Conservation (phyloP, 73 alveolate genomes). For the Paramecium primaurelia region DNA sequence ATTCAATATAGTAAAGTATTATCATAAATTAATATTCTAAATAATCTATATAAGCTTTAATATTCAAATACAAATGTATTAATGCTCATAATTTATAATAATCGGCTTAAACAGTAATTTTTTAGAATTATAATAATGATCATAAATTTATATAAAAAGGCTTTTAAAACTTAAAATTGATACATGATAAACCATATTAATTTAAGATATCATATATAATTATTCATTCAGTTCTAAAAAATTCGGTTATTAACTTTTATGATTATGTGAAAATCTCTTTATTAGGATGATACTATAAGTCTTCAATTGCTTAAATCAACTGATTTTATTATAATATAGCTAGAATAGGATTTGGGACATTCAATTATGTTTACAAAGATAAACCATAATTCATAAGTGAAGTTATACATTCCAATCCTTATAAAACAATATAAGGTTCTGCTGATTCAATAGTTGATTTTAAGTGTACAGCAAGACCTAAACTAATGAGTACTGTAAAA, state of each 20-base stretch:
- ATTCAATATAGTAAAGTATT: neutral
- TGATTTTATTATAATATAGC: neutral
- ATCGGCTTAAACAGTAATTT: neutral
- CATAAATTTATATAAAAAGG: neutral
- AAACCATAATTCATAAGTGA: neutral
- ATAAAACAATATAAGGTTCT: neutral
- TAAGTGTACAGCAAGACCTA: conserved; percentile 1
- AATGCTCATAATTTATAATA: neutral
- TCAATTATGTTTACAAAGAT: neutral
- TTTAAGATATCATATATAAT: neutral
- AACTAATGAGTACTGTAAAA: neutral
- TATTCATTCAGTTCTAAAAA: neutral
- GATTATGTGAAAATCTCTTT: neutral
- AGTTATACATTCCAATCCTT: conserved; percentile 22
- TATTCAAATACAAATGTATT: neutral
- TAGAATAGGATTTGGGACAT: neutral
- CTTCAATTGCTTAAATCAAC: neutral
- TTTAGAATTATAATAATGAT: neutral
- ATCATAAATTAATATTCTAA: no score
- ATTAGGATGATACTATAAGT: conserved; percentile 13
- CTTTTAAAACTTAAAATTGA: neutral
- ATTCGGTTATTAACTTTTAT: neutral
- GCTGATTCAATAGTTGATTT: neutral
- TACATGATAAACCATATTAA: neutral
- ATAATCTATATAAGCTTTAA: no score